Evolutionary conservation across 2,329 filamentous ascomycete genomes (phyloP), one percentile per base, ranked within the genome.

Genomic region (Rasamsonia emersonii): DNA sequence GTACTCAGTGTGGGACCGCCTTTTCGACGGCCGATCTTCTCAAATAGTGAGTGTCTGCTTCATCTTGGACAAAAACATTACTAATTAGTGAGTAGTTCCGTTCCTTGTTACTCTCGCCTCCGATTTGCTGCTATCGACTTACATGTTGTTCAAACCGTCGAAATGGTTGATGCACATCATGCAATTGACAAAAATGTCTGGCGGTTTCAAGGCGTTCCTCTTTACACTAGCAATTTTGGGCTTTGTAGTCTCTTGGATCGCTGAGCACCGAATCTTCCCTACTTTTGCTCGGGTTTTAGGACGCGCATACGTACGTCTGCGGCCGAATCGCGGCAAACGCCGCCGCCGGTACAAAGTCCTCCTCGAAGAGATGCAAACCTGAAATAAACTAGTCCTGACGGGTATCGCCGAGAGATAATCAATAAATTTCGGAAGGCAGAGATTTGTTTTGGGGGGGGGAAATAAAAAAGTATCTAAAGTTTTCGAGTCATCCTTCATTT

Each of bases 1-100:
- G 82, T 96, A 1, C 70, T 98, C 18, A 93, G 82, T 46, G 85
- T 91, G n/a, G 93, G 91, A 1, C 78, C 75, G 19, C 91, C 91
- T 1, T 98, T 94, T 63, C 73, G 91, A 33, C 82, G 91, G 47
- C 73, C 75, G 10, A 85, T 86, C 65, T 67, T 67, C 11, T 72
- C 81, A 37, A 98, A 98, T 52, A 75, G 83, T 86, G 58, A 62
- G 79, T 65, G 28, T 25, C 27, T 14, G 13, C 35, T 43, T 33
- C 9, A 15, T 10, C 16, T 17, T 30, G 38, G 32, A 37, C 13
- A 32, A 36, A 16, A 25, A 36, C 17, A 14, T 30, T 23, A 14
- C 44, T 58, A 40, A 60, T 41, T 16, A 19, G 5, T 19, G 5
- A 28, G 29, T 42, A 88, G 83, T 82, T 52, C 91, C 89, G 0